A percentile compares a stretch with the other conserved stretches of the same genome.
phyloP scores from a whole-genome alignment of 2,329 filamentous ascomycete species.

The Xylaria sp. region DNA sequence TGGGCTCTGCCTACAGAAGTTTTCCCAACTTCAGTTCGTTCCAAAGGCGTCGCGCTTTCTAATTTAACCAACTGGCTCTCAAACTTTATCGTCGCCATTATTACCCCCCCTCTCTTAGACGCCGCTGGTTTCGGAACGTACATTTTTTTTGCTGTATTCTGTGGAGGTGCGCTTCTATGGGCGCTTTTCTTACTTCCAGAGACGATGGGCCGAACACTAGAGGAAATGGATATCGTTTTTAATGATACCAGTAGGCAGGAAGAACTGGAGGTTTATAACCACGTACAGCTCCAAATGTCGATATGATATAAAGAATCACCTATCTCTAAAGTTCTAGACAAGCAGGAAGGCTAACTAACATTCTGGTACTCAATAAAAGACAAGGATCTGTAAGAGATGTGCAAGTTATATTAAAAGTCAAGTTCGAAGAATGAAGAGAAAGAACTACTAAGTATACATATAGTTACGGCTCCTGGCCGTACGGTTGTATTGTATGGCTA shows the following conservation, averaged over 20 bases:
- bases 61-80: slow-evolving; percentile 70
- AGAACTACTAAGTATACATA: no score
- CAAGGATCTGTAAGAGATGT: no score
- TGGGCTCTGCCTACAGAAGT: slow-evolving; percentile 66
- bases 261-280: background rate
- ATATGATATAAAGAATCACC: no score
- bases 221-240: slow-evolving; percentile 31
- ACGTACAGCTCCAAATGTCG: no score
- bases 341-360: no score
- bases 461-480: no score
- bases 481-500: no score
- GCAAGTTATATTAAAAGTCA: no score
- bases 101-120: slow-evolving; percentile 68
- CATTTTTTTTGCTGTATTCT: slow-evolving; percentile 59
- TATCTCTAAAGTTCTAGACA: no score
- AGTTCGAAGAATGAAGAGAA: no score
- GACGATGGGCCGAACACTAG: slow-evolving; percentile 21
- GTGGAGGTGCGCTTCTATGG: slow-evolving; percentile 11
- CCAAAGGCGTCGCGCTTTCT: slow-evolving; percentile 70
- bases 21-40: slow-evolving; percentile 68
- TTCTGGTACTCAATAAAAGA: no score
- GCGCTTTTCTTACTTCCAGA: slow-evolving; percentile 23
- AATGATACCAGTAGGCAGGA: background rate
- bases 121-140: slow-evolving; percentile 62
- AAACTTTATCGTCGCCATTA: slow-evolving; percentile 70